phyloP scores from a whole-genome alignment of 129 eudicot species.

The Flaveria robusta region DNA sequence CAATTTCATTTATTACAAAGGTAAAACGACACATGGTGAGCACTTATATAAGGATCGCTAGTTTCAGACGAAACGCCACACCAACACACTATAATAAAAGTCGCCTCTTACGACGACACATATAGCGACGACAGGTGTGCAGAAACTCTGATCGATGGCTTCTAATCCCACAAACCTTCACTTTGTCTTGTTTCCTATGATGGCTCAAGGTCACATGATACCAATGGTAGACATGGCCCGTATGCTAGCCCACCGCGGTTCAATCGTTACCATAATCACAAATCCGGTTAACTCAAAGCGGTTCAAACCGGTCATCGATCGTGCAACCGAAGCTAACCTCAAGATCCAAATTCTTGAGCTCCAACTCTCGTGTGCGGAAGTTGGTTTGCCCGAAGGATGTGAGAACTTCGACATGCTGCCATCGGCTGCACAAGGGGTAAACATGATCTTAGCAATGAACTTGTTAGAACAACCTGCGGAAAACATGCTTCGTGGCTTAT shows the following conservation, averaged over 20 bases:
- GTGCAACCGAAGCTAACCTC: conserved; percentile 35
- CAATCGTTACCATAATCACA: conserved; percentile 40
- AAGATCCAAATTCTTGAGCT: conserved; percentile 40
- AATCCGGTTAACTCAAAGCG: conserved; percentile 48
- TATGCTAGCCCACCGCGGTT: conserved; percentile 47
- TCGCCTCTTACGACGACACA: too few relatives aligned
- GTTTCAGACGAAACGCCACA: too few relatives aligned
- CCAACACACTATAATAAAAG: too few relatives aligned
- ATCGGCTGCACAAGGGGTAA: conserved; percentile 5
- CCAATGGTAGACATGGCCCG: conserved; percentile 55
- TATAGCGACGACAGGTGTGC: too few relatives aligned
- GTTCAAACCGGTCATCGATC: conserved; percentile 32
- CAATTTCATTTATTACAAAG: too few relatives aligned
- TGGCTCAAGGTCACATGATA: conserved; percentile 59
- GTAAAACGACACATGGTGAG: too few relatives aligned
- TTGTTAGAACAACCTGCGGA: conserved; percentile 46
- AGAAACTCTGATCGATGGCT: conserved; percentile 25
- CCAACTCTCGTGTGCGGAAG: conserved; percentile 45
- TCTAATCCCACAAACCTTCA: conserved; percentile 39
- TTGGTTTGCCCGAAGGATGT: conserved; percentile 47
- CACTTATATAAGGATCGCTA: too few relatives aligned
- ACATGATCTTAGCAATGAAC: conserved; percentile 32
- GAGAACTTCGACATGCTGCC: conserved; percentile 53
- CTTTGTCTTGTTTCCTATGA: conserved; percentile 44
- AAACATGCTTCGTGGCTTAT: conserved; percentile 13